Base-by-base conservation (phyloP, 352 stramenopile genomes). In the Phytophthora cajani region DNA sequence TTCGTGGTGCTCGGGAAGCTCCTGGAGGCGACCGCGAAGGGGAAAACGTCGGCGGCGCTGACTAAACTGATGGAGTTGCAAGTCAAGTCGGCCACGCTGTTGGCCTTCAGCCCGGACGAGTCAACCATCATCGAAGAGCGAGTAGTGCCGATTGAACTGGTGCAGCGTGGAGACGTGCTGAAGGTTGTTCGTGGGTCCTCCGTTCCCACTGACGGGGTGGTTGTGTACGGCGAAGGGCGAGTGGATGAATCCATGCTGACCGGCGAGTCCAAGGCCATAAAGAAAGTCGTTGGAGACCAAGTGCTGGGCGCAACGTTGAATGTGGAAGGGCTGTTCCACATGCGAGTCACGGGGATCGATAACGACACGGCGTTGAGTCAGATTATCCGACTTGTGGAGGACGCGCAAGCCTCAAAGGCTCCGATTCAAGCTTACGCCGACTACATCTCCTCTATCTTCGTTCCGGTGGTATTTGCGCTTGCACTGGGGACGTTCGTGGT, bases 1-100 rank as follows among this genome's bases (percentile, higher is more conserved):
- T 99, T 99, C 71, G 97, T 99, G 25, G 72, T 99, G 10, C 64
- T 99, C 1, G 98, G 98, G 44, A 99, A 99, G 76, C 99, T 91
- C 59, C 77, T 99, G 36, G 95, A 99, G 68, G 80, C 87, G 0
- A 90, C 93, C 63, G 95, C 95, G 0, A 97, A 98, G 73, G 90
- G 85, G 6, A 92, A 93, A 58, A 99, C 97, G 12, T 97, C 87
- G 4, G 85, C 97, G 40, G 97, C 98, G 7, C 76, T 99, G 23
- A 94, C 90, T 19, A 95, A 97, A 52, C 82, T 99, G 25, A 91
- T 99, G 63, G 91, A 98, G 57, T 78, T 99, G 25, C 92, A 98
- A 72, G 91, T 97, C 12, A 96, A 98, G 74, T 94, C 82, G 11
- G 97, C 97, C 14, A 97, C 89, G 9, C 69, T 99, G 50, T 64